A percentile compares a stretch with the other conserved stretches of the same genome.
Evolutionary conservation across 2,329 filamentous ascomycete species (phyloP).

Genomic region (Orbilia oligospora): DNA sequence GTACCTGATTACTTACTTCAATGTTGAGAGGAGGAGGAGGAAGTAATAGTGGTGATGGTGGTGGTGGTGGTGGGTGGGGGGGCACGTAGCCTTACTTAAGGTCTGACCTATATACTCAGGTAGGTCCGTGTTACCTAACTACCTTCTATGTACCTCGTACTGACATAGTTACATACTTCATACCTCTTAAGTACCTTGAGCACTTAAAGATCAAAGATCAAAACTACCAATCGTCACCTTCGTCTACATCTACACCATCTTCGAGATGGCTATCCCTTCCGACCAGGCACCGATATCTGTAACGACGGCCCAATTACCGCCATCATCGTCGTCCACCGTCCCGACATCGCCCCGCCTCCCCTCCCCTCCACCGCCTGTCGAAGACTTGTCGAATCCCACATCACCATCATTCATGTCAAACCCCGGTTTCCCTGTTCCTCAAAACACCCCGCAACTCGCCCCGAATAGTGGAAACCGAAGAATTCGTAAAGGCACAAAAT

Average conservation of each 20-base stretch:
- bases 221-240: background rate
- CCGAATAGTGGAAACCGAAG: slow-evolving; percentile 75
- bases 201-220: no score
- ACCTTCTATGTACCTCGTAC: no score
- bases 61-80: no score
- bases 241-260: background rate
- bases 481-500: slow-evolving; percentile 91
- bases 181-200: no score
- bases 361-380: slow-evolving; percentile 92
- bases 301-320: slow-evolving; percentile 23
- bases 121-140: no score
- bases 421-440: slow-evolving; percentile 74
- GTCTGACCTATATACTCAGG: no score
- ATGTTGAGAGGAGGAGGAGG: no score
- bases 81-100: no score
- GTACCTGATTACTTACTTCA: background rate
- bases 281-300: slow-evolving; percentile 34
- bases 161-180: no score
- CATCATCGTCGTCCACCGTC: slow-evolving; percentile 62
- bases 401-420: slow-evolving; percentile 72
- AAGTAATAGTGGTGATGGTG: background rate
- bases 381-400: slow-evolving; percentile 80
- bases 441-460: slow-evolving; percentile 74
- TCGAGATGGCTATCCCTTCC: slow-evolving; percentile 18
- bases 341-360: slow-evolving; percentile 92